Evolutionary conservation across 441 rosid genomes (phyloP).

Genomic region (Populus hybrid): DNA sequence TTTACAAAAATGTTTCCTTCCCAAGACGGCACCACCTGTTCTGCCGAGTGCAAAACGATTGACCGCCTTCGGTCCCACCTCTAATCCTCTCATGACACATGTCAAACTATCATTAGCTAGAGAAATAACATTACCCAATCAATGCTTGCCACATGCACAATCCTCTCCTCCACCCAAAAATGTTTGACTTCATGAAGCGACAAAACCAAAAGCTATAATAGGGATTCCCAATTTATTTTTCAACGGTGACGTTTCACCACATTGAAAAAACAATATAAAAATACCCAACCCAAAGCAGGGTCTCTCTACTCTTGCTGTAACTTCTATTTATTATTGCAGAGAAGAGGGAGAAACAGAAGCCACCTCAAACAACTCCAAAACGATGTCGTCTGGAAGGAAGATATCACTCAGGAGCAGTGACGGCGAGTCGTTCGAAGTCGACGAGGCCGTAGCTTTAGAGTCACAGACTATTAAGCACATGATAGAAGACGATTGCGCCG

Average conservation of each 20-base stretch:
- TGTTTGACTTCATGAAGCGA: background rate
- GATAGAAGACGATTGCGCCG: no score
- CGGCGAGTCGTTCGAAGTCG: slow-evolving; percentile 50
- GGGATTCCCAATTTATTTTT: no score
- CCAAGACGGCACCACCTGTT: background rate
- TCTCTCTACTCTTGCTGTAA: background rate
- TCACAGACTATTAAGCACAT: slow-evolving; percentile 47
- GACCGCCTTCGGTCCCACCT: background rate
- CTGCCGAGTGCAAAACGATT: background rate
- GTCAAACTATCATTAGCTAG: background rate
- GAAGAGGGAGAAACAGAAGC: background rate
- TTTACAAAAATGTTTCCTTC: no score
- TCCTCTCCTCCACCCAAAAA: background rate
- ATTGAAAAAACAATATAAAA: no score
- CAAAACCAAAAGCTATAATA: background rate
- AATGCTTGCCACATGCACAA: background rate
- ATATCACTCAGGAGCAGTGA: slow-evolving; percentile 39
- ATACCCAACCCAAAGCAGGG: background rate
- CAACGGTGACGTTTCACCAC: background rate
- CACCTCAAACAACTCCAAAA: background rate
- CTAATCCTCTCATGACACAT: background rate
- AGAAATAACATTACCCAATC: background rate
- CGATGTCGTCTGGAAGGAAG: slow-evolving; percentile 23
- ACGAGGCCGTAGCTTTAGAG: slow-evolving; percentile 42
- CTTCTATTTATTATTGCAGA: background rate